Percentiles rank a stretch among this genome's conserved stretches.
Evolutionary conservation across 305 asterid genomes (phyloP).

Genomic region (Fraxinus dipetala): DNA sequence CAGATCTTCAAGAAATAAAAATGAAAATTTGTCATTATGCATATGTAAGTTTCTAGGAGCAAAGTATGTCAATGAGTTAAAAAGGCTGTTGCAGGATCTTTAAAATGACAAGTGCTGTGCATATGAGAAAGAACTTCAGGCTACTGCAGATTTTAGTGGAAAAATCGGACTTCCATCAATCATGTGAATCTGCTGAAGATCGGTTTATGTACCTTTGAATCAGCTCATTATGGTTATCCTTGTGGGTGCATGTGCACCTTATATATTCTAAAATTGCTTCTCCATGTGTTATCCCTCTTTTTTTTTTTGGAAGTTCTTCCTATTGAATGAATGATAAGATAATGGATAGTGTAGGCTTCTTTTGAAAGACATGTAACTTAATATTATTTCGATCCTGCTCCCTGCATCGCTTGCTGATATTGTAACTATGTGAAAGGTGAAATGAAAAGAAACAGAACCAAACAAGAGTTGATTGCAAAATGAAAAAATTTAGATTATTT

Average conservation of each 20-base stretch:
- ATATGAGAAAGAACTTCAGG: not conserved
- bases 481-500: not conserved
- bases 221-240: not conserved
- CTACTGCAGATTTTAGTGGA: not conserved
- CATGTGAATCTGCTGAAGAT: not conserved
- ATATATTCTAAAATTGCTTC: not conserved
- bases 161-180: not conserved
- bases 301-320: not conserved
- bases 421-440: not conserved
- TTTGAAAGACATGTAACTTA: not conserved
- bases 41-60: not conserved
- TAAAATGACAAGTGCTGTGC: not conserved
- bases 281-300: not conserved
- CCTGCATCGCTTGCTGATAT: too few relatives aligned
- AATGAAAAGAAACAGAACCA: not conserved
- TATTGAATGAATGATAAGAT: not conserved
- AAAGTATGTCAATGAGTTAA: not conserved
- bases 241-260: not conserved
- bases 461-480: not conserved
- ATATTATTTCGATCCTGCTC: too few relatives aligned
- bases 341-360: not conserved
- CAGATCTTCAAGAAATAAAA: not conserved
- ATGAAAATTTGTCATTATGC: not conserved
- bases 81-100: not conserved
- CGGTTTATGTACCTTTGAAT: not conserved